Evolutionary conservation across 768 basidiomycete species (phyloP), one percentile per base, ranked within the genome.

Genomic region (Mycena amicta): DNA sequence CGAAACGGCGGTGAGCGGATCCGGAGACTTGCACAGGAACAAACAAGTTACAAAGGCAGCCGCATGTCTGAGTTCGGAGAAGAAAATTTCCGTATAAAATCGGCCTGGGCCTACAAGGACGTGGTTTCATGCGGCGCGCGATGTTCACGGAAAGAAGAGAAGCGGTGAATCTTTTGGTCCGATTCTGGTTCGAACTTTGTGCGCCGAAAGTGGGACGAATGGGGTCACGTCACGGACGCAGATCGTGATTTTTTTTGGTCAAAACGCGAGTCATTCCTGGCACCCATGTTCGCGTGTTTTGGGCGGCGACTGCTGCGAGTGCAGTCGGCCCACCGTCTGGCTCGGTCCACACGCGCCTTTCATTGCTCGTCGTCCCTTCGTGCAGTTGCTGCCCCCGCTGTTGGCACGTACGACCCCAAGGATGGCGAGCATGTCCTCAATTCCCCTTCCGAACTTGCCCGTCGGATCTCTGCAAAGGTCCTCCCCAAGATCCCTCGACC

Each of bases 371-470:
- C 74, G 55, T 76, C 81, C 57, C 71, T 84, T 57, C 81, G 81
- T 60, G 89, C 90, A 18, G 80, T 90, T 55, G 90, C 90, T 37
- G 85, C 84, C 15, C 88, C 89, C 43, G 89, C 88, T 4, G 89
- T 92, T 16, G 89, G 89, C 55, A 80, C 83, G 18, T 91, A 88
- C 68, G 71, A 68, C 27, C 83, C 82, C 46, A 85, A 87, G 62
- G 83, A 87, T 47, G 82, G 81, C 53, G 88, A 91, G 67, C 86
- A 88, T 64, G 89, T 92, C 60, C 84, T 97, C 70, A 95, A 88
- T 72, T 95, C 95, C 0, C 93, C 97, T 5, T 97, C 95, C 3
- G 96, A 96, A 68, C 81, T 98, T 58, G 97, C 97, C 15, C 86
- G 95, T 64, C 89, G 84, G 70, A 87, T 99, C 57, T 97, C 95